Percentiles rank a stretch among this genome's conserved stretches.
phyloP scores from a whole-genome alignment of 2,329 filamentous ascomycete species.

The Aureobasidium subglaciale region DNA sequence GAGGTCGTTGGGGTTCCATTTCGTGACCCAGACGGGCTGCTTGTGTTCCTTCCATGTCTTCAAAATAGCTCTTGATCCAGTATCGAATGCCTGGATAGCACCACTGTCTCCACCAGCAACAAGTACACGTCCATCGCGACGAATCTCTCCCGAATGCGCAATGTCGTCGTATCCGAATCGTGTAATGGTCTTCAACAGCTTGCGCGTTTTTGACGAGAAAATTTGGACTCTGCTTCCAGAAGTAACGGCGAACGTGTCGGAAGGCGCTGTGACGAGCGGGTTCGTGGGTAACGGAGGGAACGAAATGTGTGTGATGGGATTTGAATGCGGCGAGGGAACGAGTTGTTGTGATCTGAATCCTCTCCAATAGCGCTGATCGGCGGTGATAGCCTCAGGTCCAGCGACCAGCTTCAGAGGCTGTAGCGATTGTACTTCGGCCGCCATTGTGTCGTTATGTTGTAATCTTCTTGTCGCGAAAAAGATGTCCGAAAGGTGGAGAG shows the following conservation, averaged over 20 bases:
- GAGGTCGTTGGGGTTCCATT: conserved; percentile 76
- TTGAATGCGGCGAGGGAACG: conserved; percentile 83
- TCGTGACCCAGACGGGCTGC: conserved; percentile 86
- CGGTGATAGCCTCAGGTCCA: conserved; percentile 73
- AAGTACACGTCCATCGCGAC: conserved; percentile 79
- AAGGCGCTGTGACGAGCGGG: conserved; percentile 38
- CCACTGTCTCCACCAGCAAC: conserved; percentile 89
- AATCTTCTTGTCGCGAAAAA: conserved; percentile 10
- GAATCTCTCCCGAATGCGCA: conserved; percentile 80
- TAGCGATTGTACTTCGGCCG: conserved; percentile 74
- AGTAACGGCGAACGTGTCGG: conserved; percentile 82
- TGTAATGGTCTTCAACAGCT: conserved; percentile 87
- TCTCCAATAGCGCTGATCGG: conserved; percentile 94
- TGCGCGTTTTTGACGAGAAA: conserved; percentile 85
- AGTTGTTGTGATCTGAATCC: conserved; percentile 87
- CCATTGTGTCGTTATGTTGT: conserved; percentile 50
- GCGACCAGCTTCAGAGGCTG: conserved; percentile 75
- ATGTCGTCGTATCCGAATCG: conserved; percentile 74
- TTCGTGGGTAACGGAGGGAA: conserved; percentile 50
- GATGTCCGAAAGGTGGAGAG: conserved; percentile 9
- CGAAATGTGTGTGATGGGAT: conserved; percentile 84
- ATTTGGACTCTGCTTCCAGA: conserved; percentile 89
- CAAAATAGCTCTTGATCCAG: conserved; percentile 79
- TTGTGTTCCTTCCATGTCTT: conserved; percentile 94
- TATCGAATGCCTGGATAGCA: conserved; percentile 90